Conservation (phyloP, 1,139 yeast genomes). For the Pichia sp. region DNA sequence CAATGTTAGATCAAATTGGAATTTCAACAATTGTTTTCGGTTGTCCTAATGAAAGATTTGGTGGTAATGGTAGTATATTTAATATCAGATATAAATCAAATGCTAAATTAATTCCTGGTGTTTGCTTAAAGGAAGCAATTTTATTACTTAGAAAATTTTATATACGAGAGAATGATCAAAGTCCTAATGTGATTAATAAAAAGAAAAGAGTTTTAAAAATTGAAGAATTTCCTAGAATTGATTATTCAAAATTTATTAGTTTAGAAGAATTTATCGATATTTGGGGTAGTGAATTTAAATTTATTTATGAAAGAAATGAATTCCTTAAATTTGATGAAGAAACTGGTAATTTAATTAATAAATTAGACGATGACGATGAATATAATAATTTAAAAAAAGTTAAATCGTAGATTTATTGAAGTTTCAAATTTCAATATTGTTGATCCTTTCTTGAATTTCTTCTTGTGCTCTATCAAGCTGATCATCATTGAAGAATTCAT, state of each 20-base stretch:
- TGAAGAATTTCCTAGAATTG: slow-evolving; percentile 53
- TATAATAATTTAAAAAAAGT: background rate
- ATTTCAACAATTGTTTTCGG: slow-evolving; percentile 75
- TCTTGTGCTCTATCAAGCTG: background rate
- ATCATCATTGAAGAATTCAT: too few relatives aligned
- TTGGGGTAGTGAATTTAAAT: slow-evolving; percentile 41
- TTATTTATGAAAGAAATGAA: slow-evolving; percentile 26
- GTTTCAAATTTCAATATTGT: too few relatives aligned
- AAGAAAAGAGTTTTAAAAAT: slow-evolving; percentile 67
- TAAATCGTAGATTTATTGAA: too few relatives aligned
- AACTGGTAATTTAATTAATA: background rate
- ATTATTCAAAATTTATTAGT: slow-evolving; percentile 41
- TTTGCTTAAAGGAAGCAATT: slow-evolving; percentile 74
- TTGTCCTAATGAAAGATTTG: slow-evolving; percentile 91
- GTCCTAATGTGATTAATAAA: slow-evolving; percentile 75
- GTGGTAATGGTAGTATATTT: slow-evolving; percentile 90
- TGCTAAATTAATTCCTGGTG: slow-evolving; percentile 52
- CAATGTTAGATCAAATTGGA: slow-evolving; percentile 76
- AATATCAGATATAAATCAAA: slow-evolving; percentile 46
- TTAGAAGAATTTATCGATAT: slow-evolving; percentile 38
- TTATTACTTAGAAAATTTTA: slow-evolving; percentile 75
- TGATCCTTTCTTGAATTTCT: slow-evolving; percentile 12
- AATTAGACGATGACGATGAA: background rate
- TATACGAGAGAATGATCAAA: slow-evolving; percentile 73
- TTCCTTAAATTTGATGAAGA: slow-evolving; percentile 20